Evolutionary conservation across 768 basidiomycete species (phyloP).

Genomic region (Termitomyces sp.): DNA sequence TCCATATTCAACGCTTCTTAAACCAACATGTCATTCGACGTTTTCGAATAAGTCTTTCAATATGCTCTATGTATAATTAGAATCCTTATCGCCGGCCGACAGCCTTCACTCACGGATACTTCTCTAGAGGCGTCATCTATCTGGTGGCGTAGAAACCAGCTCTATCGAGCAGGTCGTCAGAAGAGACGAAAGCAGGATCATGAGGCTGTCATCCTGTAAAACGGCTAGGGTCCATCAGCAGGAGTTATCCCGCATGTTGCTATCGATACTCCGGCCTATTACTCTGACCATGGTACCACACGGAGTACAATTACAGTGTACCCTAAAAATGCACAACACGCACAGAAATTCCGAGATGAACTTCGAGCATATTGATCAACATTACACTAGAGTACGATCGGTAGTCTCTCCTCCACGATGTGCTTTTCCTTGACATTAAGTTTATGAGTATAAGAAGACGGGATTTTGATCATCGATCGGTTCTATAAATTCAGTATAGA

Average conservation of each 20-base stretch:
- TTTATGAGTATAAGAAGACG: neutral
- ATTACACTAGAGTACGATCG: neutral
- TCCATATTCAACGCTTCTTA: neutral
- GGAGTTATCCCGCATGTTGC: neutral
- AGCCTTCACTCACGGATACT: neutral
- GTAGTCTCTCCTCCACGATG: neutral
- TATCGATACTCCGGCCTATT: neutral
- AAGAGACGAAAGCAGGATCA: neutral
- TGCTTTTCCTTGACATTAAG: neutral
- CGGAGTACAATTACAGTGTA: neutral
- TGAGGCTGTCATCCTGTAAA: neutral
- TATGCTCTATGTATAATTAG: too few species aligned
- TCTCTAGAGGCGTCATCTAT: neutral
- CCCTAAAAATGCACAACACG: neutral
- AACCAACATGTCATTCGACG: neutral
- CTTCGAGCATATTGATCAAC: neutral
- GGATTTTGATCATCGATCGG: too few species aligned
- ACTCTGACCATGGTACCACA: neutral
- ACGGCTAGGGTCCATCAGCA: neutral
- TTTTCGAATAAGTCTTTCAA: neutral
- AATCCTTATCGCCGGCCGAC: neutral
- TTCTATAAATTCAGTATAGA: too few species aligned
- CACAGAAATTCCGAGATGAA: slow-evolving; percentile 2
- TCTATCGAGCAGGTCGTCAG: neutral
- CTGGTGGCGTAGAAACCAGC: slow-evolving; percentile 8